phyloP scores from a whole-genome alignment of 441 rosid species.

The Gossypium schwendimanii region DNA sequence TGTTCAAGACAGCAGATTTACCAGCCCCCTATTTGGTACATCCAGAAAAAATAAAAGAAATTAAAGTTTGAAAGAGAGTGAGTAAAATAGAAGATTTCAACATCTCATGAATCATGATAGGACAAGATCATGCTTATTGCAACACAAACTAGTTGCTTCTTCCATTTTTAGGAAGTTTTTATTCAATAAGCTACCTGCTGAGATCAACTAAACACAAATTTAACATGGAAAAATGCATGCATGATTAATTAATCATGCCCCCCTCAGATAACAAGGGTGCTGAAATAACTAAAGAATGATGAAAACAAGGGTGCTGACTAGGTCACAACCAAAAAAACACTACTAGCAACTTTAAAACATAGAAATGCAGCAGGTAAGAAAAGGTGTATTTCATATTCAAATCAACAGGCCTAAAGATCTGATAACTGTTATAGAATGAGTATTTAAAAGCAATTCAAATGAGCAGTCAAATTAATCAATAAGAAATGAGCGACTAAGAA shows the following conservation, averaged over 20 bases:
- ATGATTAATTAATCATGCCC: too few relatives aligned
- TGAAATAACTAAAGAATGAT: too few relatives aligned
- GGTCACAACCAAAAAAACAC: not conserved
- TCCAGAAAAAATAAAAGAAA: constrained; percentile 11
- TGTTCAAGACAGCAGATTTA: constrained; percentile 83
- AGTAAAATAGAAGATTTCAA: not conserved
- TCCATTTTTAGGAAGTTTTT: not conserved
- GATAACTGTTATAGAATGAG: not conserved
- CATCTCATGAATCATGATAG: not conserved
- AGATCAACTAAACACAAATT: not conserved
- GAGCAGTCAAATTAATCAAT: not conserved
- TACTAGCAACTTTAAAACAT: not conserved
- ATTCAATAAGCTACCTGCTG: not conserved
- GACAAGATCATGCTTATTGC: not conserved
- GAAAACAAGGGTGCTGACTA: too few relatives aligned
- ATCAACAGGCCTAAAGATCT: not conserved
- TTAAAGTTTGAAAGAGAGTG: not conserved
- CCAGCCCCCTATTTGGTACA: constrained; percentile 71
- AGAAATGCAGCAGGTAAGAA: not conserved
- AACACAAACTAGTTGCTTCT: not conserved
- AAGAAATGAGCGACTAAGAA: not conserved
- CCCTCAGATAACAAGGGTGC: too few relatives aligned
- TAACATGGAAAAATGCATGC: not conserved
- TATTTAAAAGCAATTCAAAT: not conserved
- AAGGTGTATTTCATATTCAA: not conserved